Evolutionary conservation across 495 filamentous ascomycete species (phyloP).

Genomic region (Parathielavia appendiculata): DNA sequence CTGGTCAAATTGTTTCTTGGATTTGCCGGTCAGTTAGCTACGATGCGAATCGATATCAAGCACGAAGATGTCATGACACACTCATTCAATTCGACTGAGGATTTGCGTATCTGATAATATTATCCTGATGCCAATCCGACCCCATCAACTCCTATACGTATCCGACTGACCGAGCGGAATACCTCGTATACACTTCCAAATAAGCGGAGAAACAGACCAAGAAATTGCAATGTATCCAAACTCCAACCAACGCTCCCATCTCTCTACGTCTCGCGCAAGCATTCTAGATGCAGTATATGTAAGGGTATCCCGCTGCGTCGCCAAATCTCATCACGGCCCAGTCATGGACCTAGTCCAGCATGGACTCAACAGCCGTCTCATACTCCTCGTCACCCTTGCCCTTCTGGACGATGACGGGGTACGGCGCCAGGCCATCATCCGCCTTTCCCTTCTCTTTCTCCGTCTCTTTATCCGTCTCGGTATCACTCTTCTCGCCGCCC

Average conservation of each 20-base stretch:
- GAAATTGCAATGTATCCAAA: conserved; percentile 1
- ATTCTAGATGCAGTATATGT: conserved; percentile 9
- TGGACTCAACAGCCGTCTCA: conserved; percentile 31
- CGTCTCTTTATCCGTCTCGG: neutral
- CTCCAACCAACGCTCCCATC: neutral
- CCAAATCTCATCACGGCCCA: conserved; percentile 1
- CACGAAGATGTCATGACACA: too few species aligned
- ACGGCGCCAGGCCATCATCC: conserved; percentile 26
- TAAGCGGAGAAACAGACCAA: neutral
- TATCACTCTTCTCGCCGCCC: conserved; percentile 13
- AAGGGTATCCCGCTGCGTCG: conserved; percentile 2
- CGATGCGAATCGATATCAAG: too few species aligned
- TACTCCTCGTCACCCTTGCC: conserved; percentile 37
- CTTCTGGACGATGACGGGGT: conserved; percentile 33
- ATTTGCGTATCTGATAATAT: neutral
- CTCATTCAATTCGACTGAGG: too few species aligned
- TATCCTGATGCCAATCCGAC: too few species aligned
- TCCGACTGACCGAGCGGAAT: neutral
- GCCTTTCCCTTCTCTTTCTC: conserved; percentile 17
- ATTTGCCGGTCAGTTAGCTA: too few species aligned
- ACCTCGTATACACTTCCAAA: conserved; percentile 4
- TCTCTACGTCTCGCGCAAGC: conserved; percentile 1
- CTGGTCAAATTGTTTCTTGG: too few species aligned
- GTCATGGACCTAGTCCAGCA: neutral
- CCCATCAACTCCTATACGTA: too few species aligned